Percentiles rank a stretch among this genome's conserved stretches.
These are phyloP conservation scores for Sporothrix sp. DNA, from an alignment of 2,329 filamentous ascomycete genomes.

Conservation along the genomic window DNA sequence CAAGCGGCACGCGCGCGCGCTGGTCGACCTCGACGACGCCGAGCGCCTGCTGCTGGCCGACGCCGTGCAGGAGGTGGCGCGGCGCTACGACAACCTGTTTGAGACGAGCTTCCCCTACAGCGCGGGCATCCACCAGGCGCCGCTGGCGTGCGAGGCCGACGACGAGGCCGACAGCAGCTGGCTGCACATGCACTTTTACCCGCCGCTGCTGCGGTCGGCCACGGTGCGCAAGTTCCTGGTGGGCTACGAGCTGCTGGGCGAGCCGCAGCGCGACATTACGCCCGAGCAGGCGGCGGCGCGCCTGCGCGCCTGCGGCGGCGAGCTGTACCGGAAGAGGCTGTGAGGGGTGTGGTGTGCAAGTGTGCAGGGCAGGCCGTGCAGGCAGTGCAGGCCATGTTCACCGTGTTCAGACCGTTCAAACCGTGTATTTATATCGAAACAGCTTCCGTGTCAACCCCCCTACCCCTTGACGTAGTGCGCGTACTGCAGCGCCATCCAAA, in stretches of 20 bases:
- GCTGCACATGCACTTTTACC: slow-evolving; percentile 97
- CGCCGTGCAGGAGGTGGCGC: slow-evolving; percentile 75
- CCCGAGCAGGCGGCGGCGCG: slow-evolving; percentile 85
- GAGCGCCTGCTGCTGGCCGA: slow-evolving; percentile 72
- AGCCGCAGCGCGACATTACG: slow-evolving; percentile 97
- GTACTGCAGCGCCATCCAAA: slow-evolving; percentile 60
- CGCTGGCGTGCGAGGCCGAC: slow-evolving; percentile 40
- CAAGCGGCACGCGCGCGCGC: slow-evolving; percentile 71
- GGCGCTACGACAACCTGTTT: slow-evolving; percentile 93
- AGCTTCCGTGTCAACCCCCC: too few relatives aligned
- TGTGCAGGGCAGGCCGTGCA: too few relatives aligned
- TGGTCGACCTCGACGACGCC: slow-evolving; percentile 66
- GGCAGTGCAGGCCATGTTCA: too few relatives aligned
- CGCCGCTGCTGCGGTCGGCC: slow-evolving; percentile 80
- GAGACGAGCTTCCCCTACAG: slow-evolving; percentile 95
- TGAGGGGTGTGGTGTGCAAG: slow-evolving; percentile 9
- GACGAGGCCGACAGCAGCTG: slow-evolving; percentile 83
- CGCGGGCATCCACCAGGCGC: slow-evolving; percentile 93
- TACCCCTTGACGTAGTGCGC: slow-evolving; percentile 48
- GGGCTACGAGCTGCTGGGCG: slow-evolving; percentile 91
- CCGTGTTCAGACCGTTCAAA: too few relatives aligned
- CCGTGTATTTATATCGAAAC: too few relatives aligned
- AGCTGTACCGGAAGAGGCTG: slow-evolving; percentile 68
- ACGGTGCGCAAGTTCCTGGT: slow-evolving; percentile 95
- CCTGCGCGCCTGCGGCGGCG: slow-evolving; percentile 65